phyloP scores from a whole-genome alignment of 1,139 yeast genomes.

The Lodderomyces beijingensis region DNA sequence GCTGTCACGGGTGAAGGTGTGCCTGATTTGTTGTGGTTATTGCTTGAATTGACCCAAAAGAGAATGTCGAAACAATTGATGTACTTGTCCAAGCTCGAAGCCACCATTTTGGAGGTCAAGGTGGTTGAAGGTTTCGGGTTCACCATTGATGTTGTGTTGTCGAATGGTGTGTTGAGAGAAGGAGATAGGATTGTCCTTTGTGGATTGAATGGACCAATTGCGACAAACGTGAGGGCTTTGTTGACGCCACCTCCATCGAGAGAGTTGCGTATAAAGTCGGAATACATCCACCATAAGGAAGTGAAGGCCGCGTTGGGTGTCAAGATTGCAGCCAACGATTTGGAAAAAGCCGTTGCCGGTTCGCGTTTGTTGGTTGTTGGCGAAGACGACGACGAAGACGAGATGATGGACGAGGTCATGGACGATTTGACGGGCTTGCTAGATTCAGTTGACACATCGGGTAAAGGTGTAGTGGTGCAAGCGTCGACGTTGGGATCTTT shows the following conservation, averaged over 20 bases:
- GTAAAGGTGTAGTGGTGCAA: slow-evolving; percentile 97
- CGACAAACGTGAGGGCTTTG: slow-evolving; percentile 93
- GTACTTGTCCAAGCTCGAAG: slow-evolving; percentile 91
- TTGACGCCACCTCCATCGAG: slow-evolving; percentile 97
- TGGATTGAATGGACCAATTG: slow-evolving; percentile 98
- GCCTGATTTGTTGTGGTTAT: slow-evolving; percentile 94
- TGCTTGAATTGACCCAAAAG: slow-evolving; percentile 93
- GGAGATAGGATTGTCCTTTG: slow-evolving; percentile 95
- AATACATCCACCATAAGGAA: slow-evolving; percentile 91
- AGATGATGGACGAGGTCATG: slow-evolving; percentile 97
- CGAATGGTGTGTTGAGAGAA: slow-evolving; percentile 90
- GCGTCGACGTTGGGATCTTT: slow-evolving; percentile 97
- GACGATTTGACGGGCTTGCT: slow-evolving; percentile 93
- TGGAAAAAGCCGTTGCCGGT: slow-evolving; percentile 99
- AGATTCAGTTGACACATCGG: slow-evolving; percentile 91
- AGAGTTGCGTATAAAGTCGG: slow-evolving; percentile 92
- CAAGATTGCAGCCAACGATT: slow-evolving; percentile 94
- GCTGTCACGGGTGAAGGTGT: slow-evolving; percentile 99
- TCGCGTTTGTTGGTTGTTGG: slow-evolving; percentile 93
- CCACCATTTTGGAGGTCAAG: slow-evolving; percentile 96
- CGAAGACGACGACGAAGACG: slow-evolving; percentile 97
- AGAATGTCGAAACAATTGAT: slow-evolving; percentile 98
- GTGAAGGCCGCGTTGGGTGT: slow-evolving; percentile 99
- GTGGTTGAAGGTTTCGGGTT: slow-evolving; percentile 99
- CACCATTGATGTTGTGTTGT: slow-evolving; percentile 93